Evolutionary conservation across 345 rosid genomes (phyloP).

Genomic region (Eucalyptus erythrocorys): DNA sequence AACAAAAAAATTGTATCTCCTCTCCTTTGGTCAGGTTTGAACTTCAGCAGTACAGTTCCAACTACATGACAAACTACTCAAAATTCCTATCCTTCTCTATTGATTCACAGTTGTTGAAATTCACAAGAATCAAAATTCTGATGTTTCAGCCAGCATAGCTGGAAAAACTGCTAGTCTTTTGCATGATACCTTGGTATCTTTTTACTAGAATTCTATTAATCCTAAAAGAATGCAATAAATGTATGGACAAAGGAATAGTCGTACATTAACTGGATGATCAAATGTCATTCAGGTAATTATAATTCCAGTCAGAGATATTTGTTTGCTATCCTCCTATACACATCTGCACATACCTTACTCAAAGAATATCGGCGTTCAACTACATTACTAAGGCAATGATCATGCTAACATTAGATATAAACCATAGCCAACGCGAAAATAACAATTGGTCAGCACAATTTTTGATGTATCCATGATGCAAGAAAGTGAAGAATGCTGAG

Average conservation of each 20-base stretch:
- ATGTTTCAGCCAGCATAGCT: background rate
- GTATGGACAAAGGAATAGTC: background rate
- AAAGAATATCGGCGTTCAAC: background rate
- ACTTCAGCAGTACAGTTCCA: background rate
- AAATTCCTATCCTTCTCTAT: background rate
- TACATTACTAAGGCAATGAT: background rate
- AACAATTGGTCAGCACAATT: background rate
- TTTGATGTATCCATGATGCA: background rate
- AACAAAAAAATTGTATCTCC: background rate
- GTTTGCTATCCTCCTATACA: background rate
- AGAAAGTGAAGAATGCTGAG: background rate
- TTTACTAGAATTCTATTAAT: background rate
- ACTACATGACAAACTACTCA: background rate
- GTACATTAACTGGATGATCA: background rate
- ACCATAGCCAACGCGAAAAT: background rate
- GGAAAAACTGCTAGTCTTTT: background rate
- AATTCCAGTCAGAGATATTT: background rate
- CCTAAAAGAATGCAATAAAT: background rate
- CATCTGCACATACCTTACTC: background rate
- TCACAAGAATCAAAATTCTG: background rate
- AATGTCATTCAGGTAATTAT: background rate
- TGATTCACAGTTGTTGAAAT: background rate
- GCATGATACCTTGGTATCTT: background rate
- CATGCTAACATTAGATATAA: background rate
- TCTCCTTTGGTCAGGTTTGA: background rate